phyloP scores from a whole-genome alignment of 495 filamentous ascomycete species.

The Acidiella bohemica region DNA sequence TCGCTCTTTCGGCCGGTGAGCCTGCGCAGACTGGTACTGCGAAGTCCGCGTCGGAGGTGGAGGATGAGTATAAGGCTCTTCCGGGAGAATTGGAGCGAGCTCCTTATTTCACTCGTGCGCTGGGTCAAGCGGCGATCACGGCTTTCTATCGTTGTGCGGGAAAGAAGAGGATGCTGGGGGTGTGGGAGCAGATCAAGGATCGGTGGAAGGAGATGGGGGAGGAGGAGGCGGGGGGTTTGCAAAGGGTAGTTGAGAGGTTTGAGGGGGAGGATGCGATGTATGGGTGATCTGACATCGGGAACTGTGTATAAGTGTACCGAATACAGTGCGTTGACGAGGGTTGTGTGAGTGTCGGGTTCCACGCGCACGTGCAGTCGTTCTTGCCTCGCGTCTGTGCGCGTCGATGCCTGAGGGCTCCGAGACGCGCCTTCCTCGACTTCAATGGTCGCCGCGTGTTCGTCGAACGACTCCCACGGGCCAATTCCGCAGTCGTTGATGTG shows the following conservation, averaged over 20 bases:
- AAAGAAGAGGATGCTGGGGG: slow-evolving; percentile 12
- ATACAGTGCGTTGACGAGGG: too few species aligned
- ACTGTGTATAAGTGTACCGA: too few species aligned
- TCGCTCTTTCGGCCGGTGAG: not conserved
- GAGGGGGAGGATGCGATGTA: slow-evolving; percentile 2
- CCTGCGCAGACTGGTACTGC: slow-evolving; percentile 3
- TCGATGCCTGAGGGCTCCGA: not conserved
- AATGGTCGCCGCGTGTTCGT: too few species aligned
- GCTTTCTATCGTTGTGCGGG: slow-evolving; percentile 19
- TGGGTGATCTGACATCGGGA: not conserved
- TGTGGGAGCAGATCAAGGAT: slow-evolving; percentile 17
- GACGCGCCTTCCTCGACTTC: not conserved
- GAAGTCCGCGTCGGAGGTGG: slow-evolving; percentile 7
- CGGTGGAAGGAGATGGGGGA: slow-evolving; percentile 4
- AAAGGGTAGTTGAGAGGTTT: not conserved
- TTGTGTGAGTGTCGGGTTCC: too few species aligned
- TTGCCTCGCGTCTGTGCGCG: not conserved
- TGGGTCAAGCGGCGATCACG: slow-evolving; percentile 1
- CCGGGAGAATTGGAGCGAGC: not conserved
- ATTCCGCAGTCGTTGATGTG: too few species aligned
- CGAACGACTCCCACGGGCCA: too few species aligned
- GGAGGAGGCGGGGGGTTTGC: slow-evolving; percentile 3
- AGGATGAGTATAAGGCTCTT: not conserved
- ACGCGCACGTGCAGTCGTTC: slow-evolving; percentile 1
- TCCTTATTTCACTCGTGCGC: slow-evolving; percentile 2